These are phyloP conservation scores for Rhizopogon salebrosus DNA, from an alignment of 768 basidiomycete species.

Conservation along the genomic window DNA sequence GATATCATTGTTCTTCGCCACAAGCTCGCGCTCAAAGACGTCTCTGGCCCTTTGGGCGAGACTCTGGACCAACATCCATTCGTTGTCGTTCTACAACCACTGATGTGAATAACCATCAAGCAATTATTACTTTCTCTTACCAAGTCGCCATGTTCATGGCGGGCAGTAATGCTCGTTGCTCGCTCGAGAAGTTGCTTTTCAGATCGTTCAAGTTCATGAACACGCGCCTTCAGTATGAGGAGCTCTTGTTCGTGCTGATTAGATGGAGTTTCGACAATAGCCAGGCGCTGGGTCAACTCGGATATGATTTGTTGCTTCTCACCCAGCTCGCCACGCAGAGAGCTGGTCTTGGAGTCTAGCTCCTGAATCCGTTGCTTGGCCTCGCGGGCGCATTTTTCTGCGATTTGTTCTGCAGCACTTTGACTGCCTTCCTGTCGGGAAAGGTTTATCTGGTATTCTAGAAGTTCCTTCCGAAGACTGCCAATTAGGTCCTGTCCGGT, in stretches of 20 bases:
- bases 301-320: conserved; percentile 14
- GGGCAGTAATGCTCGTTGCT: conserved; percentile 23
- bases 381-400: conserved; percentile 17
- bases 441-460: conserved; percentile 10
- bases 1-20: conserved; percentile 53
- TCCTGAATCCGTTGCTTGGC: conserved; percentile 13
- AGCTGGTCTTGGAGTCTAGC: conserved; percentile 15
- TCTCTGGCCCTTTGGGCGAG: conserved; percentile 40
- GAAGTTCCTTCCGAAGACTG: background rate
- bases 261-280: conserved; percentile 16
- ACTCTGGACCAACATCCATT: conserved; percentile 43
- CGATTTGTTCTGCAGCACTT: conserved; percentile 18
- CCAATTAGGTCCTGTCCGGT: conserved; percentile 9
- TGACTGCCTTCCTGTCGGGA: conserved; percentile 22
- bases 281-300: conserved; percentile 18
- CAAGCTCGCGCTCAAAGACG: conserved; percentile 47
- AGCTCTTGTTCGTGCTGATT: conserved; percentile 26
- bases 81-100: conserved; percentile 38
- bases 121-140: conserved; percentile 27
- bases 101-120: background rate
- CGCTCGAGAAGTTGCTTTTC: conserved; percentile 23
- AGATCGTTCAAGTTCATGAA: conserved; percentile 22
- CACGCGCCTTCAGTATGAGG: conserved; percentile 12
- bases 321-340: conserved; percentile 16
- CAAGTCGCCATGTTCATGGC: conserved; percentile 44